phyloP scores from a whole-genome alignment of 495 filamentous ascomycete species.

The Penicillium egyptiacum region DNA sequence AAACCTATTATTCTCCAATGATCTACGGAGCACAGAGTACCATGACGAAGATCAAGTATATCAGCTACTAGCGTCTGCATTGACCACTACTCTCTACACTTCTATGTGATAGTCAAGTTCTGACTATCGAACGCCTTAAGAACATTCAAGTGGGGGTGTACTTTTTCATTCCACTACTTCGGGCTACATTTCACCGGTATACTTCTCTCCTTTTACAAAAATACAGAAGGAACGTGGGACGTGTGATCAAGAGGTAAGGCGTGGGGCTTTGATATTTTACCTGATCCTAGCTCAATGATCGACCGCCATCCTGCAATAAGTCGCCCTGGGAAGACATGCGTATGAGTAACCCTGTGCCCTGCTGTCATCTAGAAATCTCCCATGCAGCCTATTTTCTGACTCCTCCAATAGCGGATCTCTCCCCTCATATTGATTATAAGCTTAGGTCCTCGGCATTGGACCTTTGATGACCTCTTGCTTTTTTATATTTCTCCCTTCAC shows the following conservation, averaged over 20 bases:
- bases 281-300: constrained; percentile 45
- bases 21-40: too few relatives aligned
- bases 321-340: constrained; percentile 41
- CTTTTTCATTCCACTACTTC: constrained; percentile 10
- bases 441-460: constrained; percentile 29
- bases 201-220: constrained; percentile 23
- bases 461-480: constrained; percentile 24
- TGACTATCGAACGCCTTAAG: constrained; percentile 8
- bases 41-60: constrained; percentile 46
- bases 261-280: constrained; percentile 29
- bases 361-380: constrained; percentile 45
- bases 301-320: constrained; percentile 49
- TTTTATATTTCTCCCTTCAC: constrained; percentile 15
- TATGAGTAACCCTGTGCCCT: constrained; percentile 46
- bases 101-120: neutral
- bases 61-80: constrained; percentile 41
- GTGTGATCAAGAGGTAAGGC: constrained; percentile 23
- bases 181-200: constrained; percentile 29
- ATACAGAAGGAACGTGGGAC: constrained; percentile 21
- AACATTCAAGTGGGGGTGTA: neutral
- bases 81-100: constrained; percentile 34
- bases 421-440: constrained; percentile 41
- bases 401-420: constrained; percentile 44
- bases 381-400: constrained; percentile 48
- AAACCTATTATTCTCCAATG: constrained; percentile 18